Base-by-base conservation (phyloP, 495 filamentous ascomycete species). In the Hypoxylon perforatum region DNA sequence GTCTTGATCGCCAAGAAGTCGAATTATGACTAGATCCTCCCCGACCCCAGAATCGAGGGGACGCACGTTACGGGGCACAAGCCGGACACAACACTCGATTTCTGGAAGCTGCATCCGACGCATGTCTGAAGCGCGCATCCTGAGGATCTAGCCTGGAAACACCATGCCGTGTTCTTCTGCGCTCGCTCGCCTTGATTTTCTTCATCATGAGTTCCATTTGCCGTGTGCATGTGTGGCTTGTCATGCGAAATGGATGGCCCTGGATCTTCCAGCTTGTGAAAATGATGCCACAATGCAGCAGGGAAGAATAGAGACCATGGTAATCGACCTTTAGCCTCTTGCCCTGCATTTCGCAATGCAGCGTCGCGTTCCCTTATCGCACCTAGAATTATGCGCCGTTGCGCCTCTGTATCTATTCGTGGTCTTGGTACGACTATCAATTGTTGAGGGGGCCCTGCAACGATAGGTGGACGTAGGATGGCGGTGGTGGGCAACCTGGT, bases 101-200 rank as follows among this genome's bases (percentile, higher is more conserved):
- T 69, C 57, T 65, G 52, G 61, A 45, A 69, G 56, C 66, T 69
- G 66, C 56, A 69, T 69, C 56, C 66, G 61, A 69, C 59, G 49
- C 39, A 39, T 38, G 45, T 61, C 54, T 47, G 47, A 61, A 46
- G 23, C 57, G 52, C 55, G 61, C 61, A 61, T 65, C 12, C 22
- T 33, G 49, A 22, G 14, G 49, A 49, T 56, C 56, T 69, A 69
- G 66, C 56, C 56, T 46, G 21, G 61, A 69, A 64, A 9, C 11
- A 33, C 30, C 30, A 33, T 33, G 30, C 11, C 11, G 2, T 57
- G 56, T 35, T 50, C 51, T 30, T 22, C 66, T 55, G 60, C 36
- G 50, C 47, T 33, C 38, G 38, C 51, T 61, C 60, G 35, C 66
- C 41, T 58, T 52, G 28, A 14, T 50, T 41, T 44, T 14, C 49